These are phyloP conservation scores for Volutella citrinella DNA, from an alignment of 2,329 filamentous ascomycete species.

Conservation along the genomic window DNA sequence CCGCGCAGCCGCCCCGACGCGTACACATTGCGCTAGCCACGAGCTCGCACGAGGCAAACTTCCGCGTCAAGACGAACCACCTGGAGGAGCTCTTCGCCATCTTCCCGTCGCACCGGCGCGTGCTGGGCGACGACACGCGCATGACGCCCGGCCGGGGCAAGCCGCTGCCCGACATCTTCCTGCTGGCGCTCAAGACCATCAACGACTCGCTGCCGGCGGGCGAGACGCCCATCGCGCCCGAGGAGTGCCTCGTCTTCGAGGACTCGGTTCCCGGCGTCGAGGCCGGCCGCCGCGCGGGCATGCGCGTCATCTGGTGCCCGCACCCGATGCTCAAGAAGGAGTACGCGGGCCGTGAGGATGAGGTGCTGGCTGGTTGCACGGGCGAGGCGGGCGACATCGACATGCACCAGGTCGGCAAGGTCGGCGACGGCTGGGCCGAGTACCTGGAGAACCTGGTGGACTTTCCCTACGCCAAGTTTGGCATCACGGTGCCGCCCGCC, in stretches of 20 bases:
- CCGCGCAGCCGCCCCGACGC: conserved; percentile 28
- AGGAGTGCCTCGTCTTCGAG: conserved; percentile 94
- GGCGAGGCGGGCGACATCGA: conserved; percentile 61
- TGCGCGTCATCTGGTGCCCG: conserved; percentile 92
- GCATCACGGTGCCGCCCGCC: conserved; percentile 46
- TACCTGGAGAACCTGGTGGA: conserved; percentile 47
- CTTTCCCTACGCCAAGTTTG: conserved; percentile 59
- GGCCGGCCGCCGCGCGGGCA: conserved; percentile 83
- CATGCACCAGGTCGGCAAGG: conserved; percentile 53
- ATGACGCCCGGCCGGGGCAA: conserved; percentile 83
- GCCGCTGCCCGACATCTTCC: conserved; percentile 90
- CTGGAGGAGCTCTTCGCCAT: conserved; percentile 56
- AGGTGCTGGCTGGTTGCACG: conserved; percentile 80
- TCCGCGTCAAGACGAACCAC: conserved; percentile 70
- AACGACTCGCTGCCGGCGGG: conserved; percentile 68
- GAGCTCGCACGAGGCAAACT: conserved; percentile 70
- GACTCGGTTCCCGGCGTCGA: conserved; percentile 93
- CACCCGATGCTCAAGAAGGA: conserved; percentile 75
- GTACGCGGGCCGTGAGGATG: conserved; percentile 71
- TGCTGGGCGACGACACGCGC: conserved; percentile 81
- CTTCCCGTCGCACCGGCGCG: conserved; percentile 68
- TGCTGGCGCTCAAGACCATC: conserved; percentile 79
- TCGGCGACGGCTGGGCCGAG: conserved; percentile 60
- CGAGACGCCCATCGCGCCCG: conserved; percentile 66
- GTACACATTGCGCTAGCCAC: conserved; percentile 86